Conservation (phyloP, 345 rosid genomes). For the Melastoma malabathricum region DNA sequence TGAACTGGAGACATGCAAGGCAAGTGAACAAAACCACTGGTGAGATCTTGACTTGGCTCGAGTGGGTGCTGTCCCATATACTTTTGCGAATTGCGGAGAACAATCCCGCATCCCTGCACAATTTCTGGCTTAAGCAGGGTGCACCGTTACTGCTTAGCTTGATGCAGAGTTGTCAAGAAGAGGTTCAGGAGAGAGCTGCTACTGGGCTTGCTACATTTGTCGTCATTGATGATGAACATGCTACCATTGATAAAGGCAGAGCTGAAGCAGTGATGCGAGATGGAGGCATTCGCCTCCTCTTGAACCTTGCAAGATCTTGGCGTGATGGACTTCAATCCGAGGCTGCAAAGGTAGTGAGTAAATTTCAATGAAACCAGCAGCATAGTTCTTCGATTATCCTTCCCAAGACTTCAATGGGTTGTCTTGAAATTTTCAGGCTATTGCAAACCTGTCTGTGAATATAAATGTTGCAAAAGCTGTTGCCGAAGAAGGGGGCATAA, state of each 20-base stretch:
- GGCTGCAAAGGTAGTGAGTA: constrained; percentile 60
- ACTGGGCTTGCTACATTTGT: constrained; percentile 84
- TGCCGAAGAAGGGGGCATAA: constrained; percentile 72
- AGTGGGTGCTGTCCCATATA: constrained; percentile 63
- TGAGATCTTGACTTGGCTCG: constrained; percentile 61
- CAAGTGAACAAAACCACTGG: constrained; percentile 26
- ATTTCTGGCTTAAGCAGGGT: constrained; percentile 83
- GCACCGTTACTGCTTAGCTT: constrained; percentile 53
- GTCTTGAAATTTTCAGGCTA: constrained; percentile 35
- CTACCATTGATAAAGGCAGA: constrained; percentile 69
- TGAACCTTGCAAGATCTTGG: constrained; percentile 75
- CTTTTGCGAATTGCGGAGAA: constrained; percentile 63
- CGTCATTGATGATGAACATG: constrained; percentile 74
- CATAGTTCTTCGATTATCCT: background rate
- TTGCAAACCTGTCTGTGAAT: constrained; percentile 78
- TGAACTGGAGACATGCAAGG: constrained; percentile 40
- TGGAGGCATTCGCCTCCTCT: constrained; percentile 66
- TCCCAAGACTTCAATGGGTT: background rate
- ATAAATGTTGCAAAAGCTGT: constrained; percentile 71
- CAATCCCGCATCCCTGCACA: constrained; percentile 56
- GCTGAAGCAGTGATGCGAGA: constrained; percentile 77
- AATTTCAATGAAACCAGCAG: background rate
- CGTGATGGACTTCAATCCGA: constrained; percentile 78
- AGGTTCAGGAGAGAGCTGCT: constrained; percentile 83
- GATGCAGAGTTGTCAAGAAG: constrained; percentile 73